Base-by-base conservation (phyloP, 306 rosid genomes). In the Casuarina glauca region DNA sequence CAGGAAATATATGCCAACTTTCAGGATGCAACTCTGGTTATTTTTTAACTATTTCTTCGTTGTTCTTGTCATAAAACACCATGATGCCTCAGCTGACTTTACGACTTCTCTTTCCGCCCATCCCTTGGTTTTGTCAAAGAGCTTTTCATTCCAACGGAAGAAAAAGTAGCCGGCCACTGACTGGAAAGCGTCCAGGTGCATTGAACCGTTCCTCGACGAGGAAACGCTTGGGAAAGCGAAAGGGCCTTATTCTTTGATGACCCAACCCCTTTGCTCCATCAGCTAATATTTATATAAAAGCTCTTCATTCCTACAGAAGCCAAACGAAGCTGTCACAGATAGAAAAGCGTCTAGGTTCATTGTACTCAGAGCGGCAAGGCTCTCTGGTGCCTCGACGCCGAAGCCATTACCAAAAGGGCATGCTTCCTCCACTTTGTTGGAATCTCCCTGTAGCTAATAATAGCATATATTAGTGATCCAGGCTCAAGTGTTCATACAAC, bases 331-430 rank as follows among this genome's bases (percentile, higher is more conserved):
- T 62, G 16, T 26, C 10, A 36, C 48, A 38, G 41, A 38, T 6
- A 8, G 71, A 50, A 67, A 67, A 67, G 13, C 71, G 71, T 17
- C 71, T 67, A 67, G 50, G 71, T 67, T 67, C 71, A 42, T 41
- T 67, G 50, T 67, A 67, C n/a, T 67, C 8, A 19, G 36, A 42
- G 51, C 71, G n/a, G 35, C 11, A 9, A 38, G 0, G 4, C 36
- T 32, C 6, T 6, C 4, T 16, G 50, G 49, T 41, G 35, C 71
- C 3, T 41, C 5, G 50, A 16, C 49, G 50, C 15, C 2, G 48
- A 16, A 41, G 50, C 35, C 32, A 67, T 8, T 39, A 16, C 1
- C 39, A 58, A 38, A 36, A 63, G 51, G 43, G n/a, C 45, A 41
- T 67, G 10, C 50, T 6, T 42, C 71, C 42, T 41, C 71, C 71